Evolutionary conservation across 73 alveolate genomes (phyloP).

Genomic region (Tetrahymena malaccensis): DNA sequence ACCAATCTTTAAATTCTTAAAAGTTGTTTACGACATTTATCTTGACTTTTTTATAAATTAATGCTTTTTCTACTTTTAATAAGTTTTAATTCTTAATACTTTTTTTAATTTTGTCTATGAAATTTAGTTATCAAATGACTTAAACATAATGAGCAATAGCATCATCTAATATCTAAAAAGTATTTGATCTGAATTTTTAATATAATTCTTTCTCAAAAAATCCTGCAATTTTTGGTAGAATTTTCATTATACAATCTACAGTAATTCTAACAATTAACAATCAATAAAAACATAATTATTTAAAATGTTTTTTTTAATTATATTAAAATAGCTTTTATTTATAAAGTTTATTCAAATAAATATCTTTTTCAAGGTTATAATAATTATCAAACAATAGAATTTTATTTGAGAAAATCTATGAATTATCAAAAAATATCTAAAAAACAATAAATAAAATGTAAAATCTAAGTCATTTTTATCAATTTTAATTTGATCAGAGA

Average conservation of each 20-base stretch:
- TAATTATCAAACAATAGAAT: too few species aligned
- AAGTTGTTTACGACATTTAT: conserved; percentile 8
- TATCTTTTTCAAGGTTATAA: too few species aligned
- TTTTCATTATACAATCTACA: neutral
- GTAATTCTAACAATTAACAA: neutral
- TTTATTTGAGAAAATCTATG: too few species aligned
- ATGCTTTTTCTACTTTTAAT: neutral
- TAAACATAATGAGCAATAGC: neutral
- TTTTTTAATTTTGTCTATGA: neutral
- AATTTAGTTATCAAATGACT: neutral
- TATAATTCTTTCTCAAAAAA: too few species aligned
- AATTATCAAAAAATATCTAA: too few species aligned
- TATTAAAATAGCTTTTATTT: too few species aligned
- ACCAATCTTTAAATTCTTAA: conserved; percentile 63
- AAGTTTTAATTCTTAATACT: neutral
- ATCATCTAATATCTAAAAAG: neutral
- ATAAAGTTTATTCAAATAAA: too few species aligned
- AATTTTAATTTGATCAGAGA: too few species aligned
- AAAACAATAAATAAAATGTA: too few species aligned
- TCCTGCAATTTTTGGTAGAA: neutral
- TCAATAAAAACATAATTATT: neutral
- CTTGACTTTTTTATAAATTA: neutral
- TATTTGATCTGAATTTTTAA: neutral
- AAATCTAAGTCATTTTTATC: too few species aligned
- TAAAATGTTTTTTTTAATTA: too few species aligned